Base-by-base conservation (phyloP, 2,329 filamentous ascomycete species). In the Chaetomium globosum region DNA sequence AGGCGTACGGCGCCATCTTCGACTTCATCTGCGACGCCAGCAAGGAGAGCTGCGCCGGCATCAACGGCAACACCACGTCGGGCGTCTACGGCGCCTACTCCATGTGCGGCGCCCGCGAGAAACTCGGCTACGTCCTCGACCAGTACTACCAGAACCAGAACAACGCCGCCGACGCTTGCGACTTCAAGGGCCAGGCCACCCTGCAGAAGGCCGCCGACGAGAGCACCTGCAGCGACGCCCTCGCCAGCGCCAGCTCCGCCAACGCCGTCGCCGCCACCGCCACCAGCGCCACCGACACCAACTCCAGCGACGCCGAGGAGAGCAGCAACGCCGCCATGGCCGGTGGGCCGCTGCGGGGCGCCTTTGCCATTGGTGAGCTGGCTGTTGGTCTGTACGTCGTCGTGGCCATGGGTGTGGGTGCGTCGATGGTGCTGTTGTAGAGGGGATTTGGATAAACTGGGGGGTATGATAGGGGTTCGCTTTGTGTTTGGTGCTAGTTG, bases 41-140 rank as follows among this genome's bases (percentile, higher is more conserved):
- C 65, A 75, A 78, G 54, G 74, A 77, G 43, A 82, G 84, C 19
- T 95, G 92, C 79, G 79, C 77, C 28, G 91, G 88, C 62, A 92
- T 95, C 78, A 80, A 78, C 69, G 83, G 82, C 70, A 89, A 93
- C 77, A 84, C 84, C 59, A 85, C 83, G 66, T 84, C 81, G 23
- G 91, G 90, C 73, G 79, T 83, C 67, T 95, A 91, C 77, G 91
- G 91, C 71, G 85, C 89, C 56, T 92, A 91, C 82, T 86, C 87
- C 77, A 92, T 92, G 87, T 96, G 91, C 82, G 81, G 82, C 71
- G 74, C 85, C 72, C 82, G 83, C 71, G 83, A 91, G 78, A 86
- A 93, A 83, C 85, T 96, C 49, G 86, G 85, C 65, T 93, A 85
- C 75, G 89, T 87, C 57, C 84, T 93, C 70, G 87, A 93, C 80